Evolutionary conservation across 2,329 filamentous ascomycete genomes (phyloP), one percentile per base, ranked within the genome.

Genomic region (Colletotrichum nymphaeae): DNA sequence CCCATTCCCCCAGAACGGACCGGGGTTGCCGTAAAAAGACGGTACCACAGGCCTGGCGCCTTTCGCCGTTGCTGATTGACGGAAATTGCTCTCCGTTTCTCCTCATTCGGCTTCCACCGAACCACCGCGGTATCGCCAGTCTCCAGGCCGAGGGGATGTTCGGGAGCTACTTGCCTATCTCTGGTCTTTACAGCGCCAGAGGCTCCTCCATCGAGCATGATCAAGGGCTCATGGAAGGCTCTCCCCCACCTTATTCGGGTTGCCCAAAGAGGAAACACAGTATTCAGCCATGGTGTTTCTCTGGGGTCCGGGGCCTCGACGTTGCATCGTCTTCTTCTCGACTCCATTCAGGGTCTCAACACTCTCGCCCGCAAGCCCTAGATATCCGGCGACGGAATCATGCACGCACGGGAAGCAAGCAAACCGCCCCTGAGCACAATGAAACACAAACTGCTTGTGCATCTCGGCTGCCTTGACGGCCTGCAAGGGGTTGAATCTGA

Each of bases 31-130:
- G 42, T 52, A 32, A 19, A 11, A 28, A 42, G 49, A 32, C 11
- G 32, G 64, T 59, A 12, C 63, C 37, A 19, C 22, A 16, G 46
- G 22, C 55, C 59, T 26, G 55, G 70, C 66, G 59, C 32, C 56
- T 56, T 70, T 65, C 58, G 35, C 26, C 30, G 62, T 32, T 59
- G 58, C 69, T 69, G 37, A 72, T 64, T 69, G 69, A 69, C 69
- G 69, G 65, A 72, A 69, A 42, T 32, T 63, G 24, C 42, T 30
- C 49, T 69, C 69, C 65, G 52, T 42, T 28, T 22, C 58, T 28
- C 24, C 64, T 19, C 7, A 65, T 28, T 42, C 49, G 57, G 52
- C 53, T 58, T 67, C 32, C 24, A 26, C 49, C 22, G 9, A 19
- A 19, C 59, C 12, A 49, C 37, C 7, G 26, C 26, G 46, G n/a